These are phyloP conservation scores for Pestalotiopsis sp. DNA, from an alignment of 2,329 filamentous ascomycete species.

Conservation along the genomic window DNA sequence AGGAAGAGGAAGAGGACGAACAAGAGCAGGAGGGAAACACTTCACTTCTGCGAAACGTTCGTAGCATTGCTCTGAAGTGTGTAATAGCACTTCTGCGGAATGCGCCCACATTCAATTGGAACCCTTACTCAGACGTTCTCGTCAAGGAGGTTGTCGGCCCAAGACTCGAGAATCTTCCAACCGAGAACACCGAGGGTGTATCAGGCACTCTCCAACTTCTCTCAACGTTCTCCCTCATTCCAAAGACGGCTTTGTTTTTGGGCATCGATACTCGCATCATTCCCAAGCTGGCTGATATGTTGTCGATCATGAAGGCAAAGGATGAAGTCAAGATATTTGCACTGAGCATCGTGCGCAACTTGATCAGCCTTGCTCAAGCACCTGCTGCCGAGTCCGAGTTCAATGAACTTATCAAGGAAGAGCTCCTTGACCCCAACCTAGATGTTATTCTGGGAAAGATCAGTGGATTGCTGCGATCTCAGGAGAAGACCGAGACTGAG, in stretches of 20 bases:
- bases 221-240: constrained; percentile 74
- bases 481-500: constrained; percentile 28
- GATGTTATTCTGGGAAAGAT: constrained; percentile 68
- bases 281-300: constrained; percentile 69
- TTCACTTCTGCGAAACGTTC: constrained; percentile 66
- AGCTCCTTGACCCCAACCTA: constrained; percentile 59
- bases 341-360: constrained; percentile 71
- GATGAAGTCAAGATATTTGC: constrained; percentile 86
- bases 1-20: constrained; percentile 38
- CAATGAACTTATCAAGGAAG: constrained; percentile 56
- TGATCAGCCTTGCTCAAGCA: constrained; percentile 62
- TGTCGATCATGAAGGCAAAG: constrained; percentile 74
- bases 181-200: constrained; percentile 86
- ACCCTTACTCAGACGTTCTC: constrained; percentile 68
- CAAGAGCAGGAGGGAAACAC: constrained; percentile 41
- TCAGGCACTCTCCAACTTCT: constrained; percentile 83
- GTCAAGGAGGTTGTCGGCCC: constrained; percentile 76
- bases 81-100: constrained; percentile 77
- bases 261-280: constrained; percentile 64
- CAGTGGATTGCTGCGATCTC: constrained; percentile 64
- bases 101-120: constrained; percentile 72
- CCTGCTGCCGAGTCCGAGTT: constrained; percentile 57
- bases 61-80: constrained; percentile 79
- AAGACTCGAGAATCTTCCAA: constrained; percentile 74
- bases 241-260: constrained; percentile 70